Evolutionary conservation across 805 yeast species (phyloP).

Genomic region (Candida verbasci): DNA sequence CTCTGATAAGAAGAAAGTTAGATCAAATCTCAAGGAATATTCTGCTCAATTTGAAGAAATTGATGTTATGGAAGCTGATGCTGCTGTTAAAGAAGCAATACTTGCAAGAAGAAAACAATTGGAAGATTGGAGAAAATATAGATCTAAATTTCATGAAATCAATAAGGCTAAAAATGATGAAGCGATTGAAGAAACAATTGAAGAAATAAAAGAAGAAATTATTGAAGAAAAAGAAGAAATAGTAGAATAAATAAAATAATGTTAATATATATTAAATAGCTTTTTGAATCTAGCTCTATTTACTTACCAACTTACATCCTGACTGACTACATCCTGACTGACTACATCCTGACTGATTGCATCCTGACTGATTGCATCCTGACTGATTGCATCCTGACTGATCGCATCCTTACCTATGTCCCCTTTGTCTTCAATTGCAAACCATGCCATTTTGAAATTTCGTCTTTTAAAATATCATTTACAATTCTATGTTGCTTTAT

Average conservation of each 20-base stretch:
- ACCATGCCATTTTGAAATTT: slow-evolving; percentile 92
- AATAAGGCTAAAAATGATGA: slow-evolving; percentile 42
- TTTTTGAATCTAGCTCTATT: too few relatives aligned
- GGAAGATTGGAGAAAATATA: slow-evolving; percentile 83
- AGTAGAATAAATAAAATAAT: slow-evolving; percentile 36
- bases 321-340: too few relatives aligned
- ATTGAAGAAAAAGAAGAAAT: slow-evolving; percentile 70
- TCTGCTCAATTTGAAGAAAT: slow-evolving; percentile 89
- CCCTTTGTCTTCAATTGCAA: slow-evolving; percentile 72
- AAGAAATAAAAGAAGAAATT: slow-evolving; percentile 75
- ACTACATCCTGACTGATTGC: too few relatives aligned
- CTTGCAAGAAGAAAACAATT: slow-evolving; percentile 75
- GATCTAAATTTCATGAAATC: slow-evolving; percentile 40
- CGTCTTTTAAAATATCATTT: slow-evolving; percentile 75
- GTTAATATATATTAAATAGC: too few relatives aligned
- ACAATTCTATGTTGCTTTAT: slow-evolving; percentile 91
- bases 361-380: too few relatives aligned
- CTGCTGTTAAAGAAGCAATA: slow-evolving; percentile 86
- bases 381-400: too few relatives aligned
- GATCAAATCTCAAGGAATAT: slow-evolving; percentile 84
- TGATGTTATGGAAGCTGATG: slow-evolving; percentile 94
- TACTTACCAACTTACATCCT: too few relatives aligned
- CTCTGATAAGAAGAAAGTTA: slow-evolving; percentile 82
- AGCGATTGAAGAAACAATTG: slow-evolving; percentile 51
- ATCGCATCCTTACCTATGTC: slow-evolving; percentile 4